Conservation (phyloP, 1,139 yeast species). For the Hemisphaericaspora xylanilytica region DNA sequence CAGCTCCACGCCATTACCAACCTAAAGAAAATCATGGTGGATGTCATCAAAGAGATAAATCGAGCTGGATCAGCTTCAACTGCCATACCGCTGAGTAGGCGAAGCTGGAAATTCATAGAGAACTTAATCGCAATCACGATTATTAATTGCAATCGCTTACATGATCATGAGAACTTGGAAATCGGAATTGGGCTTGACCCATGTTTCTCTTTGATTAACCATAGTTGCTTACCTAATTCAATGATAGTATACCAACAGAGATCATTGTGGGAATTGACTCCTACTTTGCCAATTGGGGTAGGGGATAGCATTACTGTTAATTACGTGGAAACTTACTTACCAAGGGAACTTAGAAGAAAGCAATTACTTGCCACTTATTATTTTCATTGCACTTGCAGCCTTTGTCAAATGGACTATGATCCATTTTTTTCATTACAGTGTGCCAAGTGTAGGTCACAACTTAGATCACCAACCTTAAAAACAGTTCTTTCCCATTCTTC, state of each 20-base stretch:
- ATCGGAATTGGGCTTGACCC: constrained; percentile 38
- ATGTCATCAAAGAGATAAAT: constrained; percentile 1
- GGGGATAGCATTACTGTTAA: constrained; percentile 29
- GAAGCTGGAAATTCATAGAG: constrained; percentile 14
- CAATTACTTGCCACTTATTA: constrained; percentile 23
- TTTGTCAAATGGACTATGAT: constrained; percentile 23
- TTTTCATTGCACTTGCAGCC: constrained; percentile 32
- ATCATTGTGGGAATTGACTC: constrained; percentile 13
- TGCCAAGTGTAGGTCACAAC: constrained; percentile 15
- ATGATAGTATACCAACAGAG: constrained; percentile 19
- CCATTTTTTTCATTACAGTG: constrained; percentile 22
- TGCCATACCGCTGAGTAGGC: constrained; percentile 4
- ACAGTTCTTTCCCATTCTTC: constrained; percentile 3
- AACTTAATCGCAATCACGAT: constrained; percentile 11
- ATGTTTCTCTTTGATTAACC: constrained; percentile 30
- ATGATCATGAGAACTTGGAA: constrained; percentile 14
- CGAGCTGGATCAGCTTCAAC: neutral
- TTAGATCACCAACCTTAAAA: constrained; percentile 11
- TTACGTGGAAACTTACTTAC: constrained; percentile 25
- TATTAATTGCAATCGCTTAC: constrained; percentile 11
- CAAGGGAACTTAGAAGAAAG: constrained; percentile 21
- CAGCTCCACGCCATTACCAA: neutral
- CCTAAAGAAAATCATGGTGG: constrained; percentile 7
- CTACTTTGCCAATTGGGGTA: constrained; percentile 17
- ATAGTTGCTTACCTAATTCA: constrained; percentile 32